These are phyloP conservation scores for Porcisia deanei DNA, from an alignment of 208 protist genomes.

Conservation along the genomic window DNA sequence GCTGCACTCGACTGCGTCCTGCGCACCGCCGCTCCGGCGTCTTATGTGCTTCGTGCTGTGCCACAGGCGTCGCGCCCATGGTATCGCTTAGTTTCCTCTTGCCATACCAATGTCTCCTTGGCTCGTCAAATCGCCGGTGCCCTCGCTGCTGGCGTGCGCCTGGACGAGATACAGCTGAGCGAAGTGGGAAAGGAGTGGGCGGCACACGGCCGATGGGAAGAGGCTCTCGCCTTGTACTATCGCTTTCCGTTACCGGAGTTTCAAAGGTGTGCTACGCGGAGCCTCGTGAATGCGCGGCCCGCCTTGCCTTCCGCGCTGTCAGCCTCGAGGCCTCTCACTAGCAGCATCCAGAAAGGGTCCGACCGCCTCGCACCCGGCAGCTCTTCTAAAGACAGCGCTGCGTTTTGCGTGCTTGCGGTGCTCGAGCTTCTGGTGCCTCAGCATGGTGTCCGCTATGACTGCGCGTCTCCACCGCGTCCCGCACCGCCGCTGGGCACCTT, in stretches of 20 bases:
- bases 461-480: constrained; percentile 1
- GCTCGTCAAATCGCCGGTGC: constrained; percentile 35
- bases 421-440: constrained; percentile 23
- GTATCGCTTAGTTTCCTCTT: constrained; percentile 4
- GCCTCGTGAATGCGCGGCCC: constrained; percentile 30
- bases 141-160: constrained; percentile 48
- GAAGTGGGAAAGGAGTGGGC: constrained; percentile 48
- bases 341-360: neutral
- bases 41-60: constrained; percentile 19
- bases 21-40: constrained; percentile 31
- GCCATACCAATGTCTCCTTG: constrained; percentile 9
- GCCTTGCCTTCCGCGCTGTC: constrained; percentile 2
- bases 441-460: constrained; percentile 12
- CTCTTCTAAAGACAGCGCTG: neutral
- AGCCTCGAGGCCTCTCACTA: neutral
- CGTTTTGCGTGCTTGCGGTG: neutral
- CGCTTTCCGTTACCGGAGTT: constrained; percentile 57
- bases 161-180: constrained; percentile 77
- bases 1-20: constrained; percentile 41
- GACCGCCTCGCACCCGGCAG: neutral
- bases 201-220: constrained; percentile 44
- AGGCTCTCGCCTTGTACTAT: constrained; percentile 51
- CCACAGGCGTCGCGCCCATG: constrained; percentile 19
- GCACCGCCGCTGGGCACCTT: constrained; percentile 32
- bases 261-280: constrained; percentile 45